Conservation (phyloP, 129 eudicot genomes). For the Arctium lappa region DNA sequence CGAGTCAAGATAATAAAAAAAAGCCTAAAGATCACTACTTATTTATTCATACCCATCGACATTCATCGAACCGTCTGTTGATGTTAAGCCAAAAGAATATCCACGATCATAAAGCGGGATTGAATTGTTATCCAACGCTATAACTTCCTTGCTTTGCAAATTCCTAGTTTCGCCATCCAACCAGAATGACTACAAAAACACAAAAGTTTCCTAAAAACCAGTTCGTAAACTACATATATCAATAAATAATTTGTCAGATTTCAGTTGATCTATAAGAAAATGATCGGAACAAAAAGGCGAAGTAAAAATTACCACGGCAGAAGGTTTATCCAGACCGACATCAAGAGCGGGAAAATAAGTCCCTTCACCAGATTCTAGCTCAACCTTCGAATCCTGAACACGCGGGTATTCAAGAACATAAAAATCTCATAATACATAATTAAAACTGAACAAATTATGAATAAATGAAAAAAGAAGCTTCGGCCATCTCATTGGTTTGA, state of each 20-base stretch:
- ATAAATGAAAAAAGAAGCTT: too few species aligned
- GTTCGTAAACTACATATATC: not conserved
- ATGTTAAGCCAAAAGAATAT: conserved; percentile 54
- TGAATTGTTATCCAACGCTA: conserved; percentile 55
- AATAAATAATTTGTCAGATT: not conserved
- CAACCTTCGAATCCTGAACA: conserved; percentile 51
- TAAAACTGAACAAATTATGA: not conserved
- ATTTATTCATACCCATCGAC: conserved; percentile 46
- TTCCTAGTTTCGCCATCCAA: conserved; percentile 56
- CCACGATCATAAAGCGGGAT: conserved; percentile 97
- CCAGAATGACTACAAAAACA: conserved; percentile 69
- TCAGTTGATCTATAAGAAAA: not conserved
- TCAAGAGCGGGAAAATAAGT: conserved; percentile 82
- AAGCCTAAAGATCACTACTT: not conserved
- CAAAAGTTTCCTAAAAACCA: not conserved
- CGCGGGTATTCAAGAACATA: not conserved
- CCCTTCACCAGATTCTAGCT: conserved; percentile 78
- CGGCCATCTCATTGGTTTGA: too few species aligned
- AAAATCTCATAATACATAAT: not conserved
- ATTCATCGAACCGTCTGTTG: conserved; percentile 51
- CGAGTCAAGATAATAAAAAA: not conserved
- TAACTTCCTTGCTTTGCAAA: conserved; percentile 42
- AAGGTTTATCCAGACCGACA: conserved; percentile 64
- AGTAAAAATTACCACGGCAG: conserved; percentile 59
- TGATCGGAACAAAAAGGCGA: not conserved